phyloP scores from a whole-genome alignment of 805 yeast species.

The Metschnikowia similis region DNA sequence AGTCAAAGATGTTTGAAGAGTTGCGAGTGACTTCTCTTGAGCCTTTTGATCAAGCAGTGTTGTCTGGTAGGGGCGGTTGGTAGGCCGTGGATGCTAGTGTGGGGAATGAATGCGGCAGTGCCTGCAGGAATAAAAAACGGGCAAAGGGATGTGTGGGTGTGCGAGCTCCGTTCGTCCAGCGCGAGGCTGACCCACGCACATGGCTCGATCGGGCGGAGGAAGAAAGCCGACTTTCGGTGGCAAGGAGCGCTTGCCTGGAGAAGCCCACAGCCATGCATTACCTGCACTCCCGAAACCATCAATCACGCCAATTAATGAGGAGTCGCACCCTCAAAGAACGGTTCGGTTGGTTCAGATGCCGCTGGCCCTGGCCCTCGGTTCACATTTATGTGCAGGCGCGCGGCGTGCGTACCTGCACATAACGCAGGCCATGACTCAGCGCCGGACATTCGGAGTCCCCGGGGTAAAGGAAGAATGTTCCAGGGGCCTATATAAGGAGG shows the following conservation, averaged over 20 bases:
- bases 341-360: neutral
- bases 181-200: neutral
- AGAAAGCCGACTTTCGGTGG: too few relatives aligned
- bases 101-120: neutral
- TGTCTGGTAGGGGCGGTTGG: neutral
- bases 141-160: conserved; percentile 7
- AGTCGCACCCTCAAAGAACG: neutral
- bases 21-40: too few relatives aligned
- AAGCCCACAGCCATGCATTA: neutral
- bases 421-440: neutral
- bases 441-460: conserved; percentile 15
- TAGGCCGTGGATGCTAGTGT: neutral
- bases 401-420: neutral
- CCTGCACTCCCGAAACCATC: neutral
- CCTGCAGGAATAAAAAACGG: conserved; percentile 11
- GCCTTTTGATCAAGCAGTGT: neutral
- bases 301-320: too few relatives aligned
- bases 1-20: too few relatives aligned
- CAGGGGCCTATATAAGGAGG: neutral
- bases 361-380: neutral
- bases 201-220: neutral
- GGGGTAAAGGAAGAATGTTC: conserved; percentile 11
- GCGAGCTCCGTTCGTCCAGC: neutral
- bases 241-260: too few relatives aligned
- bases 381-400: neutral